A percentile compares a stretch with the other conserved stretches of the same genome.
Evolutionary conservation across 2,329 filamentous ascomycete genomes (phyloP).

Genomic region (Colletotrichum destructivum): DNA sequence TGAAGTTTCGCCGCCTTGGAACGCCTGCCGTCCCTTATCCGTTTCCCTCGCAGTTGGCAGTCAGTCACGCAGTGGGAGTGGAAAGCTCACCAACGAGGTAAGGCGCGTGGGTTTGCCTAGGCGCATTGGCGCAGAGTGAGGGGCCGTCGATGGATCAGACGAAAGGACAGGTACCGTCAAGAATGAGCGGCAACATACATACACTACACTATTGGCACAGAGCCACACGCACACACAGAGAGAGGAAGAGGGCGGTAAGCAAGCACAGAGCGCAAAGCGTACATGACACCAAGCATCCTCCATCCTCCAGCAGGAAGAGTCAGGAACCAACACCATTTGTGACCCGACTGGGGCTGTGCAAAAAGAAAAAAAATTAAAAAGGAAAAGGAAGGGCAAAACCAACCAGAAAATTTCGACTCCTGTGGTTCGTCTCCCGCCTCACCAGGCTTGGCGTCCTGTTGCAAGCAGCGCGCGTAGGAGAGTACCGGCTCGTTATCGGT

Average conservation of each 20-base stretch:
- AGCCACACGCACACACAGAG: not conserved
- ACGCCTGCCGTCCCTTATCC: slow-evolving; percentile 19
- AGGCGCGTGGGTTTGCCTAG: slow-evolving; percentile 13
- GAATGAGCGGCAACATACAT: not conserved
- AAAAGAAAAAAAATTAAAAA: not conserved
- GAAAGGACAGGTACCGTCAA: not conserved
- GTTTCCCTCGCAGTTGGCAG: not conserved
- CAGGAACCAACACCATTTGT: slow-evolving; percentile 9
- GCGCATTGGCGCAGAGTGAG: slow-evolving; percentile 5
- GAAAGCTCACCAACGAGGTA: not conserved
- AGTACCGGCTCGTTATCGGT: not conserved
- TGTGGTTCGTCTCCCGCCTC: slow-evolving; percentile 6
- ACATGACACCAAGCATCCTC: slow-evolving; percentile 15
- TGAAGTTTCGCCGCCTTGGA: slow-evolving; percentile 39
- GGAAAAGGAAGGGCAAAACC: not conserved
- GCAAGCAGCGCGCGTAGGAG: not conserved
- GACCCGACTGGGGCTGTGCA: slow-evolving; percentile 39
- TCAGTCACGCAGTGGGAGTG: not conserved
- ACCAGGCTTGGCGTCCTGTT: slow-evolving; percentile 30
- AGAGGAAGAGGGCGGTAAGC: not conserved
- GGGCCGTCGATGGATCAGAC: slow-evolving; percentile 10
- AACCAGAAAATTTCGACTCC: not conserved
- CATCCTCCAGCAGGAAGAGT: slow-evolving; percentile 4
- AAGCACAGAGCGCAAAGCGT: slow-evolving; percentile 27
- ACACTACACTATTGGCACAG: not conserved